Conservation (phyloP, 495 filamentous ascomycete species). For the Penicillium arizonense region DNA sequence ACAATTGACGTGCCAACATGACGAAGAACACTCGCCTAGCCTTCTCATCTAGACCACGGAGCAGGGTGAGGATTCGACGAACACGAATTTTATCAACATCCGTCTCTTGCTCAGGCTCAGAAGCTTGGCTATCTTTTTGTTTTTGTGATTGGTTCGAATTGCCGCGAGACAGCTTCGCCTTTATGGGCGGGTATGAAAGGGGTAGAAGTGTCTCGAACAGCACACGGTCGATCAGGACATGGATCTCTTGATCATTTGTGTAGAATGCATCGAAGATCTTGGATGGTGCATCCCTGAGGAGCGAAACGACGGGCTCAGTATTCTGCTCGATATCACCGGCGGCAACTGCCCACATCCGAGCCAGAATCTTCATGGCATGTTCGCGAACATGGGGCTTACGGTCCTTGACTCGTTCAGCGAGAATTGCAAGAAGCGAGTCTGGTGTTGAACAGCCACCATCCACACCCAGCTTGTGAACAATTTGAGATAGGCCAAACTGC, state of each 20-base stretch:
- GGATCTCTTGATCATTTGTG: conserved; percentile 85
- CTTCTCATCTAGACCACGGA: conserved; percentile 72
- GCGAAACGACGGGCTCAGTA: conserved; percentile 67
- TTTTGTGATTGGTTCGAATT: conserved; percentile 61
- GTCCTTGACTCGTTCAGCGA: conserved; percentile 89
- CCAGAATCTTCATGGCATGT: conserved; percentile 80
- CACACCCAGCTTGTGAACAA: conserved; percentile 76
- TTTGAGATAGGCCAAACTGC: conserved; percentile 70
- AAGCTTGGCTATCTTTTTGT: conserved; percentile 48
- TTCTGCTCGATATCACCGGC: conserved; percentile 81
- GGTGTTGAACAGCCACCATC: conserved; percentile 67
- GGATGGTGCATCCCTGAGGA: conserved; percentile 76
- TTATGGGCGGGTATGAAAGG: conserved; percentile 77
- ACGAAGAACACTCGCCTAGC: conserved; percentile 86
- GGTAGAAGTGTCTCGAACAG: conserved; percentile 84
- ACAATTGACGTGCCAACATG: conserved; percentile 72
- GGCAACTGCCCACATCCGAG: conserved; percentile 87
- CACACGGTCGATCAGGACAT: conserved; percentile 79
- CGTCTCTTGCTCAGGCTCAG: conserved; percentile 47
- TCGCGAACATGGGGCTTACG: conserved; percentile 75
- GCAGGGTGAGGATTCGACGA: conserved; percentile 78
- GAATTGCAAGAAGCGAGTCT: conserved; percentile 69
- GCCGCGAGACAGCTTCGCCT: conserved; percentile 60
- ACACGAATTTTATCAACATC: conserved; percentile 84
- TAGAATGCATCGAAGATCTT: conserved; percentile 88